A percentile compares a stretch with the other conserved stretches of the same genome.
Evolutionary conservation across 495 filamentous ascomycete genomes (phyloP).

Genomic region (Penicillium steckii): DNA sequence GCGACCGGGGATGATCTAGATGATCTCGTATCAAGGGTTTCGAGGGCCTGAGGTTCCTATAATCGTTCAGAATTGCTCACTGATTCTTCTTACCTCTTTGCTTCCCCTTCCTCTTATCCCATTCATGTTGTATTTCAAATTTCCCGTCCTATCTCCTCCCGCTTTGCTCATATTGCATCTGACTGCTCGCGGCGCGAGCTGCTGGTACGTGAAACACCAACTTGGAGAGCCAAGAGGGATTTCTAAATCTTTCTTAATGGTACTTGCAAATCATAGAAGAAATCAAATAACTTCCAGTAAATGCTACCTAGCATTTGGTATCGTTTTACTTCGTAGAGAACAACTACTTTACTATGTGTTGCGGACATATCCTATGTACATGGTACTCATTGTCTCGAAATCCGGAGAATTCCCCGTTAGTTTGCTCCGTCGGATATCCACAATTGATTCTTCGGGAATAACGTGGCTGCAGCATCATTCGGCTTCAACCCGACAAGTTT

Average conservation of each 20-base stretch:
- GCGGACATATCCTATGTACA: too few relatives aligned
- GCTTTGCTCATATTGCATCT: not conserved
- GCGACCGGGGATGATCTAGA: constrained; percentile 58
- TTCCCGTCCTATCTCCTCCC: not conserved
- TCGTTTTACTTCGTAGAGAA: too few relatives aligned
- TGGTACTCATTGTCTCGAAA: too few relatives aligned
- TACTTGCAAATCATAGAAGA: not conserved
- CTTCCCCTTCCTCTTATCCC: not conserved
- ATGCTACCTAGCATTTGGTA: not conserved
- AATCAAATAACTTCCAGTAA: not conserved
- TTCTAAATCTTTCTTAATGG: not conserved
- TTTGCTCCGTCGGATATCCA: too few relatives aligned
- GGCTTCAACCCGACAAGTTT: too few relatives aligned
- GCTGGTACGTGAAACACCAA: not conserved
- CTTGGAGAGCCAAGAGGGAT: not conserved
- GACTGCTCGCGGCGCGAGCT: not conserved
- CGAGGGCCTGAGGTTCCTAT: not conserved
- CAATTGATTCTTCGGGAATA: too few relatives aligned
- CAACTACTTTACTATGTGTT: too few relatives aligned
- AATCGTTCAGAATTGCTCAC: not conserved
- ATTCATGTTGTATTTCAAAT: constrained; percentile 1
- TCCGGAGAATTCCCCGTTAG: too few relatives aligned
- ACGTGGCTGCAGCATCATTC: too few relatives aligned
- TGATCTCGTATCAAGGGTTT: too few relatives aligned
- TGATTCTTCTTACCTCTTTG: not conserved